Percentiles rank a stretch among this genome's conserved stretches.
These are phyloP conservation scores for Dianthus caryophyllus DNA, from an alignment of 148 eudicot genomes.

Conservation along the genomic window DNA sequence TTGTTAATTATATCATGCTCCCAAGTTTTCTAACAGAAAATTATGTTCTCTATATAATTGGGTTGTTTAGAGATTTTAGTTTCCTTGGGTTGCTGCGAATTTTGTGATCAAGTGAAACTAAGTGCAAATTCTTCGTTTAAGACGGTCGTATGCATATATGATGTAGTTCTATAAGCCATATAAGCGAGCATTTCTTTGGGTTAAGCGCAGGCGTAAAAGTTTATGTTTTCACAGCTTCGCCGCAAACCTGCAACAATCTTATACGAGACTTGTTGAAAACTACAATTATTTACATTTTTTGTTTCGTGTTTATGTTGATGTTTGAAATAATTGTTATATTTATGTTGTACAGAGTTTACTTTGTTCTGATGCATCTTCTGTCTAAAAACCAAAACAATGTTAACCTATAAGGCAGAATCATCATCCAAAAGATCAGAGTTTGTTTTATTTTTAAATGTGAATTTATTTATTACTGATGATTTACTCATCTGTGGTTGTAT, in stretches of 20 bases:
- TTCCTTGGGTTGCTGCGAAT: slow-evolving; percentile 7
- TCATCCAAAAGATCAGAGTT: background rate
- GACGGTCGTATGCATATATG: too few relatives aligned
- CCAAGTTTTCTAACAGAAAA: background rate
- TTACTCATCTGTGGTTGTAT: background rate
- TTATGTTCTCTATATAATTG: slow-evolving; percentile 9
- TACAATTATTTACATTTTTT: background rate
- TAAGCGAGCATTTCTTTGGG: too few relatives aligned
- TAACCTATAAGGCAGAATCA: background rate
- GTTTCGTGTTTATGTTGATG: background rate
- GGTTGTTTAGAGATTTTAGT: slow-evolving; percentile 11
- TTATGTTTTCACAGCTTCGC: too few relatives aligned
- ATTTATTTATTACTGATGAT: background rate
- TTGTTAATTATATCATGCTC: background rate
- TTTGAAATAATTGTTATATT: background rate
- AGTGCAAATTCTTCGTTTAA: too few relatives aligned
- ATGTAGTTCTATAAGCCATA: too few relatives aligned
- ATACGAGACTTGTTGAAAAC: too few relatives aligned
- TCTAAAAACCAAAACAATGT: background rate
- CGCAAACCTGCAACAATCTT: too few relatives aligned
- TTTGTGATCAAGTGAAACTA: slow-evolving; percentile 9
- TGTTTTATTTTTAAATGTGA: background rate
- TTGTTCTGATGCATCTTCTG: background rate
- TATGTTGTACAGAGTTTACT: too few relatives aligned
- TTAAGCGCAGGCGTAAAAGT: too few relatives aligned